Percentiles rank a stretch among this genome's conserved stretches.
These are phyloP conservation scores for Thalassiosira oceanica DNA, from an alignment of 352 stramenopile genomes.

Conservation along the genomic window DNA sequence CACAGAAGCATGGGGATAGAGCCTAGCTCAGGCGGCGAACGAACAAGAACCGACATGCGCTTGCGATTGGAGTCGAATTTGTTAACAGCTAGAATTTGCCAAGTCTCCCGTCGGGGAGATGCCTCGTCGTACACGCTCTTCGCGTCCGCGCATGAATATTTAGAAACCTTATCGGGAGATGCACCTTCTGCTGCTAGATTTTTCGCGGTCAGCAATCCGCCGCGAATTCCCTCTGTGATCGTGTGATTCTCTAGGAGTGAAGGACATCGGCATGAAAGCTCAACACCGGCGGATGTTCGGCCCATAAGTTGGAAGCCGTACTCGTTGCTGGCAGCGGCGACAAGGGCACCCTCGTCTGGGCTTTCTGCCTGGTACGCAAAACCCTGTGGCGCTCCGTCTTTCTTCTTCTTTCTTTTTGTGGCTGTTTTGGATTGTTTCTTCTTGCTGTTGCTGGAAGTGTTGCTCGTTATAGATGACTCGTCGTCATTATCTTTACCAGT, in stretches of 20 bases:
- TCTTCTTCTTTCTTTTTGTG: constrained; percentile 32
- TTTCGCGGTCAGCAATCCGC: constrained; percentile 49
- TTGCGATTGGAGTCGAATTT: constrained; percentile 98
- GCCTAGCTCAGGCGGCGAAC: constrained; percentile 74
- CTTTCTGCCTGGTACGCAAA: constrained; percentile 80
- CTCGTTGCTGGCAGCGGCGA: constrained; percentile 66
- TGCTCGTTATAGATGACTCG: constrained; percentile 4
- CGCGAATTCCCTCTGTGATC: constrained; percentile 56
- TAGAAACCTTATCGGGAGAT: constrained; percentile 13
- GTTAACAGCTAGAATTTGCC: constrained; percentile 92
- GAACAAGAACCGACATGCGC: constrained; percentile 96
- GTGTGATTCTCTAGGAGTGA: constrained; percentile 56
- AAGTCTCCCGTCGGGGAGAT: constrained; percentile 73
- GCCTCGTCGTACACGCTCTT: constrained; percentile 18
- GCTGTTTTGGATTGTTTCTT: constrained; percentile 8
- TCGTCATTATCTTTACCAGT: constrained; percentile 1
- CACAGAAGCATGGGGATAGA: constrained; percentile 79
- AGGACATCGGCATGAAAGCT: constrained; percentile 55
- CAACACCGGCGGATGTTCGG: constrained; percentile 66
- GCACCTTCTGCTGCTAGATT: constrained; percentile 54
- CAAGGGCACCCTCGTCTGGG: constrained; percentile 79
- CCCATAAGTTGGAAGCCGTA: constrained; percentile 79
- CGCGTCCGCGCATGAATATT: constrained; percentile 25
- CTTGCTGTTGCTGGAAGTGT: constrained; percentile 12
- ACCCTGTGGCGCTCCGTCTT: constrained; percentile 73